phyloP scores from a whole-genome alignment of 768 basidiomycete genomes.

The Pulveroboletus sp. region DNA sequence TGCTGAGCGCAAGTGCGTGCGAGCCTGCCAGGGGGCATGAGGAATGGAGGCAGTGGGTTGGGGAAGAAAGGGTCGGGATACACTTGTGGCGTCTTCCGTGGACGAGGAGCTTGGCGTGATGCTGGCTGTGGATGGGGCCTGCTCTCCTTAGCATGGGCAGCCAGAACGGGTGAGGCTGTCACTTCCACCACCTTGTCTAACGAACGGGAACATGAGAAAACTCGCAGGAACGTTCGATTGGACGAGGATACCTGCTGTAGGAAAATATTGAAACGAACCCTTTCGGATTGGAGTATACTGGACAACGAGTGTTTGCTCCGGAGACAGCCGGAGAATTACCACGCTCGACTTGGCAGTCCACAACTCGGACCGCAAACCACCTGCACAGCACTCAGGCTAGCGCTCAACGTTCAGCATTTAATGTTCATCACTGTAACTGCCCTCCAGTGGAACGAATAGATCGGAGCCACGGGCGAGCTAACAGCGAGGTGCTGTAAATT shows the following conservation, averaged over 20 bases:
- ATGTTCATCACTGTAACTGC: neutral
- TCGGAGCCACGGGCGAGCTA: neutral
- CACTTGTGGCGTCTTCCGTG: slow-evolving; percentile 15
- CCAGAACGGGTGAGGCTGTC: slow-evolving; percentile 38
- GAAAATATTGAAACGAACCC: neutral
- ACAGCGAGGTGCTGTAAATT: slow-evolving; percentile 5
- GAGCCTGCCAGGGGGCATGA: slow-evolving; percentile 22
- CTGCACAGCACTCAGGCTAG: neutral
- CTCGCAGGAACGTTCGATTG: neutral
- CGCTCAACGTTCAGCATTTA: neutral
- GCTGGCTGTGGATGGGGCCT: slow-evolving; percentile 50
- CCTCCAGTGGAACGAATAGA: neutral
- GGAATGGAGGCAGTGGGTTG: slow-evolving; percentile 12
- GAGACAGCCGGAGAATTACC: slow-evolving; percentile 14
- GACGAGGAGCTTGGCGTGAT: slow-evolving; percentile 42
- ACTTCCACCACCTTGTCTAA: slow-evolving; percentile 35
- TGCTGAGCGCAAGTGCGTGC: slow-evolving; percentile 17
- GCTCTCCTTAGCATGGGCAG: slow-evolving; percentile 75
- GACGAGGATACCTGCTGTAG: slow-evolving; percentile 4
- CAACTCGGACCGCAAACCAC: slow-evolving; percentile 2
- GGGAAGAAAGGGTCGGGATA: neutral
- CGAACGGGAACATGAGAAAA: slow-evolving; percentile 8
- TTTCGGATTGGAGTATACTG: neutral
- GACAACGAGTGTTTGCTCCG: neutral
- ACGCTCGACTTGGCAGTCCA: neutral